Evolutionary conservation across 208 protist species (phyloP).

Genomic region (Trypanosomatidae sp.): DNA sequence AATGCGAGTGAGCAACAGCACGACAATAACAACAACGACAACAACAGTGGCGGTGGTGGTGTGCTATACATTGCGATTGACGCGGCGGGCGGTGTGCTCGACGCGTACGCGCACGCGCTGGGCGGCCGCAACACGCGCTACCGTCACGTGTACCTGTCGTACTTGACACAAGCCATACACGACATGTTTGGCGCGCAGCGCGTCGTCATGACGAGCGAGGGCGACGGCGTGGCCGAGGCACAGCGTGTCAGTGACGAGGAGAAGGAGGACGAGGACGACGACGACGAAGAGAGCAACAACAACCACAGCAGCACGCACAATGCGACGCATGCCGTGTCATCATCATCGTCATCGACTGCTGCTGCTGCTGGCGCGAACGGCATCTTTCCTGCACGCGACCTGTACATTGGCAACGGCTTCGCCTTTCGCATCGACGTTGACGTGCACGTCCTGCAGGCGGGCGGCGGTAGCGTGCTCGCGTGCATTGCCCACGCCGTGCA

Average conservation of each 20-base stretch:
- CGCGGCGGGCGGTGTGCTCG: slow-evolving; percentile 40
- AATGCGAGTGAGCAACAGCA: background rate
- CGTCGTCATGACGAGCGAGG: slow-evolving; percentile 18
- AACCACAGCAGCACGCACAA: background rate
- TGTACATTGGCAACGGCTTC: slow-evolving; percentile 67
- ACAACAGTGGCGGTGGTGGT: slow-evolving; percentile 1
- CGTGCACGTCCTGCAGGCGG: slow-evolving; percentile 52
- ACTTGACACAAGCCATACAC: slow-evolving; percentile 33
- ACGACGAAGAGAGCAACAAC: slow-evolving; percentile 1
- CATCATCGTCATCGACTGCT: background rate
- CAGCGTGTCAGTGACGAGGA: slow-evolving; percentile 1
- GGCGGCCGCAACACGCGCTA: slow-evolving; percentile 25
- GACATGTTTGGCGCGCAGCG: slow-evolving; percentile 48
- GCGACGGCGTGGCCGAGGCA: background rate
- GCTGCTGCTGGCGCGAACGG: background rate
- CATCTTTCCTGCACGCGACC: slow-evolving; percentile 27
- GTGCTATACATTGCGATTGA: slow-evolving; percentile 60
- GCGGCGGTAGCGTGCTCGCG: slow-evolving; percentile 42
- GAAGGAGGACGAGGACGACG: slow-evolving; percentile 1
- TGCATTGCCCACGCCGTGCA: slow-evolving; percentile 45
- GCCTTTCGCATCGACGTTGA: slow-evolving; percentile 73
- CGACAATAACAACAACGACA: background rate
- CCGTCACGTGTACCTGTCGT: slow-evolving; percentile 39
- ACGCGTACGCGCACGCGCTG: slow-evolving; percentile 38
- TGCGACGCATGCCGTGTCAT: background rate